Evolutionary conservation across 345 rosid genomes (phyloP), one percentile per base, ranked within the genome.

Genomic region (Euclidium syriacum): DNA sequence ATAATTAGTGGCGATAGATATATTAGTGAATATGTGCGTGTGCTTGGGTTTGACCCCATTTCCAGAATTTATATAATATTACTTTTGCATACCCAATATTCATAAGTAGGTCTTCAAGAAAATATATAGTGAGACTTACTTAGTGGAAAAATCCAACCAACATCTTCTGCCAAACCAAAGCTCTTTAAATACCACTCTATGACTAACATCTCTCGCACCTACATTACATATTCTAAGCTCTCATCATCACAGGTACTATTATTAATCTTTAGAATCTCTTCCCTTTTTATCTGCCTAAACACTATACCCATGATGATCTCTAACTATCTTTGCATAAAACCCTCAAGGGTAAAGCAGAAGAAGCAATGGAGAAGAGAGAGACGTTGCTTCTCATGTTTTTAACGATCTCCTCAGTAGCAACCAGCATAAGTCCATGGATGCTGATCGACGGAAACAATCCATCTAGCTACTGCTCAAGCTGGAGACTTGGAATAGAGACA

Each of bases 401-500:
- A 0, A 70, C 84, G 15, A 15, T 78, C 32, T 73, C 69, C 2
- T 51, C 74, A 22, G 70, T 63, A 55, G 68, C 75, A 39, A 63
- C 36, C 0, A 65, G 58, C 18, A 14, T 51, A 49, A 62, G 35
- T 56, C 42, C 56, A 25, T 49, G 18, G 58, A 10, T 40, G 3
- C 52, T 50, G n/a, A 17, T 48, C n/a, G 81, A 70, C 1, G 57
- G 64, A 7, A 64, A 54, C 46, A 18, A 14, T 52, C 56, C 41
- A 34, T 7, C 51, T 2, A 72, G 71, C 58, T 81, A 75, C 66
- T 87, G 90, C 74, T 74, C 85, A 64, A 90, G 97, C 79, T 90
- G 95, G 97, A 65, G 97, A 71, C 15, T 90, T 61, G 95, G 77
- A 0, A 81, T 79, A 73, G 94, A 90, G 79, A 79, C 95, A 15